phyloP scores from a whole-genome alignment of 352 stramenopile species.

The Halophytophthora polymorphica region DNA sequence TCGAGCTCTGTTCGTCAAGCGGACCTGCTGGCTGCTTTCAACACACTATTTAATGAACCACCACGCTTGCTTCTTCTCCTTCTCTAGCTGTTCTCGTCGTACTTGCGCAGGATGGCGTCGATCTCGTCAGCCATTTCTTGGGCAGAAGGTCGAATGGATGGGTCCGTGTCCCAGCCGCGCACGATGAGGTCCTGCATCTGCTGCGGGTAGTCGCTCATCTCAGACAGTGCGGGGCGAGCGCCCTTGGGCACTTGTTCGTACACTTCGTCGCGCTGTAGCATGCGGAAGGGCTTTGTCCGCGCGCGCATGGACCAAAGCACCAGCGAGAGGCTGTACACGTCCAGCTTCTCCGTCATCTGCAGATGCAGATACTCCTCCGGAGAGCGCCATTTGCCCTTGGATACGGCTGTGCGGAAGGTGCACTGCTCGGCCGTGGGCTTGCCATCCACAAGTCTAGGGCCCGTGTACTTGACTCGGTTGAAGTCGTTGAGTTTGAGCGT shows the following conservation, averaged over 20 bases:
- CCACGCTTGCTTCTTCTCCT: no score
- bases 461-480: constrained; percentile 75
- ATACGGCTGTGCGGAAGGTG: constrained; percentile 53
- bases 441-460: constrained; percentile 33
- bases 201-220: constrained; percentile 56
- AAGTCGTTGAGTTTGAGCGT: constrained; percentile 77
- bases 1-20: no score
- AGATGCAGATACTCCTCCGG: constrained; percentile 63
- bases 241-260: constrained; percentile 53
- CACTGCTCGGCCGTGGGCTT: constrained; percentile 42
- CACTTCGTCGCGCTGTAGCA: constrained; percentile 44
- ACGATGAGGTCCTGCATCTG: constrained; percentile 68
- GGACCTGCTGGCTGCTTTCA: no score
- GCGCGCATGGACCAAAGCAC: constrained; percentile 63
- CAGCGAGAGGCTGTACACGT: constrained; percentile 69
- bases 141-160: constrained; percentile 44
- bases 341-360: constrained; percentile 53
- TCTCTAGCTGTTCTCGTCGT: constrained; percentile 18
- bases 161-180: constrained; percentile 47
- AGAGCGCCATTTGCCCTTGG: constrained; percentile 78
- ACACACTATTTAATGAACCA: no score
- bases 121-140: constrained; percentile 48
- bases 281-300: constrained; percentile 42
- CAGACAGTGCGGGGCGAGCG: constrained; percentile 34
- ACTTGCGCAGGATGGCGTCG: constrained; percentile 41